A percentile compares a stretch with the other conserved stretches of the same genome.
These are phyloP conservation scores for Fusarium pseudograminearum DNA, from an alignment of 2,329 filamentous ascomycete species.

Conservation along the genomic window DNA sequence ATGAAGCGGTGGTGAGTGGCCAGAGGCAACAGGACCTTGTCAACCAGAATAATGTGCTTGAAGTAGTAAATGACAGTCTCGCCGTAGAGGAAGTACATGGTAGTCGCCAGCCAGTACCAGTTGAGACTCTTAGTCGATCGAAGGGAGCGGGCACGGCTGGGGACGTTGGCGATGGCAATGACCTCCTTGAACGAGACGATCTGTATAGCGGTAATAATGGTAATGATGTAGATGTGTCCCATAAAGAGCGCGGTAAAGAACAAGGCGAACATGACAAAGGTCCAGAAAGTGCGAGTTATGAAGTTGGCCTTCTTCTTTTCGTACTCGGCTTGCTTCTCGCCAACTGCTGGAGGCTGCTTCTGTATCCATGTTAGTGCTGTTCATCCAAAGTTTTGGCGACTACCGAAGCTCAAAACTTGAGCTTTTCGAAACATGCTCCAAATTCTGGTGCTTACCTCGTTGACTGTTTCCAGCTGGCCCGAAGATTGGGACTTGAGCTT, in stretches of 20 bases:
- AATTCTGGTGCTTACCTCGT: slow-evolving; percentile 50
- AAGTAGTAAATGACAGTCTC: slow-evolving; percentile 99
- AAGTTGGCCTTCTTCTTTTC: slow-evolving; percentile 99
- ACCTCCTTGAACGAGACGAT: slow-evolving; percentile 99
- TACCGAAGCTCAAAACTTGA: background rate
- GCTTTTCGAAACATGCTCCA: background rate
- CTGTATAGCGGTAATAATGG: slow-evolving; percentile 91
- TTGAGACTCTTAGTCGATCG: slow-evolving; percentile 96
- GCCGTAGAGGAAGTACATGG: slow-evolving; percentile 99
- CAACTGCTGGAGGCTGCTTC: slow-evolving; percentile 57
- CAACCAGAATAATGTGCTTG: slow-evolving; percentile 97
- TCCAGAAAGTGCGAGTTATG: slow-evolving; percentile 97
- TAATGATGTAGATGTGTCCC: slow-evolving; percentile 97
- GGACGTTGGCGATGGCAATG: slow-evolving; percentile 95
- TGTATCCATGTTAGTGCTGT: slow-evolving; percentile 41
- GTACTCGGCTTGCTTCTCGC: slow-evolving; percentile 73
- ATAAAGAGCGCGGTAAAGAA: slow-evolving; percentile 96
- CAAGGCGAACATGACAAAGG: slow-evolving; percentile 92
- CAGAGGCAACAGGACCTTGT: slow-evolving; percentile 90
- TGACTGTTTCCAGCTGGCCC: slow-evolving; percentile 51
- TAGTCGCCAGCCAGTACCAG: slow-evolving; percentile 99
- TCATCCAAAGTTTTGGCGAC: background rate
- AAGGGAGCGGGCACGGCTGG: slow-evolving; percentile 88
- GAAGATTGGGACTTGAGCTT: slow-evolving; percentile 47
- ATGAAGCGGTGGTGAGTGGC: slow-evolving; percentile 99